Evolutionary conservation across 1,139 yeast genomes (phyloP).

Genomic region (Yamadazyma trypodendri): DNA sequence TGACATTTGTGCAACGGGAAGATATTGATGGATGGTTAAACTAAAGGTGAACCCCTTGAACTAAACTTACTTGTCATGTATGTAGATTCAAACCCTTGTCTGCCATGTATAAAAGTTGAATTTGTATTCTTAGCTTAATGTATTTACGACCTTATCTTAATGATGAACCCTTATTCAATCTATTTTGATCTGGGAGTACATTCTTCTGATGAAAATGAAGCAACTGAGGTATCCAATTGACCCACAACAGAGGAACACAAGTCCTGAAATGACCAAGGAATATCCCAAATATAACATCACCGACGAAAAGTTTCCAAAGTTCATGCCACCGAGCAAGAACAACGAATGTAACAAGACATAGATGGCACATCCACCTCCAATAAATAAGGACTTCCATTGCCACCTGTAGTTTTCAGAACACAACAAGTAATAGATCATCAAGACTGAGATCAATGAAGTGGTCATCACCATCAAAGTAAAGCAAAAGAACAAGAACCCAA

Average conservation of each 20-base stretch:
- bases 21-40: slow-evolving; percentile 37
- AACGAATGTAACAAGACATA: slow-evolving; percentile 86
- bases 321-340: slow-evolving; percentile 63
- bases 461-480: slow-evolving; percentile 79
- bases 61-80: too few relatives aligned
- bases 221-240: slow-evolving; percentile 80
- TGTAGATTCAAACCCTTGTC: too few relatives aligned
- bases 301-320: slow-evolving; percentile 73
- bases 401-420: slow-evolving; percentile 93
- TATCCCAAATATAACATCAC: slow-evolving; percentile 84
- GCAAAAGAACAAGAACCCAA: slow-evolving; percentile 92
- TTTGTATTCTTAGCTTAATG: slow-evolving; percentile 3
- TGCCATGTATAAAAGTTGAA: too few relatives aligned
- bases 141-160: slow-evolving; percentile 3
- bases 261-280: slow-evolving; percentile 65
- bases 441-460: slow-evolving; percentile 74
- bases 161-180: too few relatives aligned
- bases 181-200: slow-evolving; percentile 82
- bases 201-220: slow-evolving; percentile 72
- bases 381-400: slow-evolving; percentile 92
- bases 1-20: slow-evolving; percentile 36
- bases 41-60: too few relatives aligned
- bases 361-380: slow-evolving; percentile 87
- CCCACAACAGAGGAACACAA: slow-evolving; percentile 83
- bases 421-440: slow-evolving; percentile 80